phyloP scores from a whole-genome alignment of 345 rosid genomes.

The Salix arbutifolia region DNA sequence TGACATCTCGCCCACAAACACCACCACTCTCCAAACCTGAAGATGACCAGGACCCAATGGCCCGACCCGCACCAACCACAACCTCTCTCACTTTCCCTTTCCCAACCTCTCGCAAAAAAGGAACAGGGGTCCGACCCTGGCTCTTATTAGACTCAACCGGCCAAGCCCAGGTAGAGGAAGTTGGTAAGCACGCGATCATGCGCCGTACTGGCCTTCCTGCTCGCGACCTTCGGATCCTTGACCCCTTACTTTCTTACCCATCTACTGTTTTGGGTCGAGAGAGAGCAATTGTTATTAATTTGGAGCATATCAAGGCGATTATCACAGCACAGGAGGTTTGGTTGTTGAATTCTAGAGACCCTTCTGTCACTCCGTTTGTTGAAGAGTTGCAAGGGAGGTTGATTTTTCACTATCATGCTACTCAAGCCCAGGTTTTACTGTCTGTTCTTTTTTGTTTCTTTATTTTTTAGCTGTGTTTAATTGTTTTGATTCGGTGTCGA shows the following conservation, averaged over 20 bases:
- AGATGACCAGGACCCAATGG: constrained; percentile 9
- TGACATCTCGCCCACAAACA: constrained; percentile 11
- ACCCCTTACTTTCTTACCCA: constrained; percentile 87
- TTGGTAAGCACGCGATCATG: constrained; percentile 85
- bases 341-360: constrained; percentile 76
- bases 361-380: constrained; percentile 70
- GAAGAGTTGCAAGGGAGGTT: constrained; percentile 68
- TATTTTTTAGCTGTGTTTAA: not conserved
- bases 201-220: constrained; percentile 88
- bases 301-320: constrained; percentile 94
- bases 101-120: constrained; percentile 49
- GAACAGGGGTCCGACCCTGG: constrained; percentile 64
- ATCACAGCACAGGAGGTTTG: constrained; percentile 83
- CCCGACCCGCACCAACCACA: not conserved
- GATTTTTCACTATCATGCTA: constrained; percentile 54
- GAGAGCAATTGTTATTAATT: constrained; percentile 77
- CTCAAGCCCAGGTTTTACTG: constrained; percentile 53
- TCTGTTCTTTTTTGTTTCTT: not conserved
- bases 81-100: not conserved
- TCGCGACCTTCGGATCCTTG: constrained; percentile 83
- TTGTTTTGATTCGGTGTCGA: constrained; percentile 3
- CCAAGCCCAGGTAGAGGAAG: constrained; percentile 49
- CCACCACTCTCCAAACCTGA: constrained; percentile 7
- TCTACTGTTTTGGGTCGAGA: constrained; percentile 85
- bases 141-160: constrained; percentile 58